Conservation (phyloP, 1,139 yeast species). For the Geotrichum citri-aurantii region DNA sequence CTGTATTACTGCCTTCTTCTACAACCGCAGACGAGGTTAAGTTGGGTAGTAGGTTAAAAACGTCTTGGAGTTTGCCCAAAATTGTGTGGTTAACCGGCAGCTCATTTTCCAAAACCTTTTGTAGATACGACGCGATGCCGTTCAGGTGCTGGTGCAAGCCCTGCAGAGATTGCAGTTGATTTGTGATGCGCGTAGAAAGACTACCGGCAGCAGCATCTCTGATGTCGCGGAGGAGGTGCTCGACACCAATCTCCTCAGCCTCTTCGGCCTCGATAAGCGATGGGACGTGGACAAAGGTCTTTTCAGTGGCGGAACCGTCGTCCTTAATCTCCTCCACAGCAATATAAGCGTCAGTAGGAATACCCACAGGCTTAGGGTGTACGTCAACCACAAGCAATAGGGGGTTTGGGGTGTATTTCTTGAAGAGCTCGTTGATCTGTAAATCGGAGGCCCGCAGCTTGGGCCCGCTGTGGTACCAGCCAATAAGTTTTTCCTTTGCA, state of each 20-base stretch:
- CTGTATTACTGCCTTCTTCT: slow-evolving; percentile 26
- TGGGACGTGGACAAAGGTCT: slow-evolving; percentile 90
- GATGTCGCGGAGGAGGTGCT: slow-evolving; percentile 87
- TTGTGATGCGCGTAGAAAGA: slow-evolving; percentile 77
- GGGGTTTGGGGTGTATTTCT: slow-evolving; percentile 77
- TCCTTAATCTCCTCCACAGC: slow-evolving; percentile 94
- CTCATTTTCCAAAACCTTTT: slow-evolving; percentile 62
- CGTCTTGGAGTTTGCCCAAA: slow-evolving; percentile 88
- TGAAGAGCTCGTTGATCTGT: slow-evolving; percentile 84
- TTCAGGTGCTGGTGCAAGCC: slow-evolving; percentile 77
- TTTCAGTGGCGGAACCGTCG: slow-evolving; percentile 92
- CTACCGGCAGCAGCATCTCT: slow-evolving; percentile 97
- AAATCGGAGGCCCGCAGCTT: slow-evolving; percentile 82
- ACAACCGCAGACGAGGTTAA: slow-evolving; percentile 40
- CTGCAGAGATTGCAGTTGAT: slow-evolving; percentile 79
- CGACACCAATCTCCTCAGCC: slow-evolving; percentile 99
- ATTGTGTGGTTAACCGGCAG: slow-evolving; percentile 88
- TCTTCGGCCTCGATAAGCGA: slow-evolving; percentile 95
- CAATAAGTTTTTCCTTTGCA: slow-evolving; percentile 91
- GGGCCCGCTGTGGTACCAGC: slow-evolving; percentile 99
- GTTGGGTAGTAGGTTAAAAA: slow-evolving; percentile 87
- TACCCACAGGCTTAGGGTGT: slow-evolving; percentile 70
- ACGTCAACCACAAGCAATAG: slow-evolving; percentile 87
- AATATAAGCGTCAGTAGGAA: slow-evolving; percentile 92
- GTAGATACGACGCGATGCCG: slow-evolving; percentile 75